phyloP scores from a whole-genome alignment of 2,329 filamentous ascomycete species.

The Diaporthe sp. region DNA sequence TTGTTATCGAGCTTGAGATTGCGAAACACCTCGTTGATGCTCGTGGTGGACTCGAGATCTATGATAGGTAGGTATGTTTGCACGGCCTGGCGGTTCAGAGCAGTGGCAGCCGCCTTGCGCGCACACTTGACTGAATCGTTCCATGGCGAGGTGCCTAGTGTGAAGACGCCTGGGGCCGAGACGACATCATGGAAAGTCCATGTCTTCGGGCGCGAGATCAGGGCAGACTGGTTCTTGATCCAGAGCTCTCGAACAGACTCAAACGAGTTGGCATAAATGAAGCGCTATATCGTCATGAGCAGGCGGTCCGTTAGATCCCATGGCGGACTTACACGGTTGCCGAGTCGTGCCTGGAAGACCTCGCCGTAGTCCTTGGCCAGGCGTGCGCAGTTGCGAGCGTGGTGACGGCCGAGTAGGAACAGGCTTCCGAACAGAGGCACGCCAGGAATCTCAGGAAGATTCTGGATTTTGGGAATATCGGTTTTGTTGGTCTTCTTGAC shows the following conservation, averaged over 20 bases:
- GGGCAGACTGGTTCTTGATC: constrained; percentile 15
- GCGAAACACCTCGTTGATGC: not conserved
- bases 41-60: not conserved
- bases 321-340: not conserved
- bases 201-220: not conserved
- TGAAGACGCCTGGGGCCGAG: not conserved
- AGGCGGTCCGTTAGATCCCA: not conserved
- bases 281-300: not conserved
- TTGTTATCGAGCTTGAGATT: not conserved
- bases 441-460: not conserved
- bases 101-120: constrained; percentile 9
- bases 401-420: not conserved
- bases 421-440: constrained; percentile 1
- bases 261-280: constrained; percentile 3
- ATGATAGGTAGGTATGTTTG: constrained; percentile 4
- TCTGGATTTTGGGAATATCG: constrained; percentile 5
- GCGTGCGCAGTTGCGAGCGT: constrained; percentile 7
- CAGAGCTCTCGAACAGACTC: constrained; percentile 11
- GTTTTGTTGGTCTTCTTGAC: not conserved
- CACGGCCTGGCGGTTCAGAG: not conserved
- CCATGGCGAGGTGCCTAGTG: constrained; percentile 9
- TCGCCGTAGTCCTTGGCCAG: constrained; percentile 3
- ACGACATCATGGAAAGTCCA: constrained; percentile 2
- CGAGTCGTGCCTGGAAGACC: constrained; percentile 5
- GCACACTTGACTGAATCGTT: not conserved